A percentile compares a stretch with the other conserved stretches of the same genome.
phyloP scores from a whole-genome alignment of 306 rosid species.

The Parietaria judaica region DNA sequence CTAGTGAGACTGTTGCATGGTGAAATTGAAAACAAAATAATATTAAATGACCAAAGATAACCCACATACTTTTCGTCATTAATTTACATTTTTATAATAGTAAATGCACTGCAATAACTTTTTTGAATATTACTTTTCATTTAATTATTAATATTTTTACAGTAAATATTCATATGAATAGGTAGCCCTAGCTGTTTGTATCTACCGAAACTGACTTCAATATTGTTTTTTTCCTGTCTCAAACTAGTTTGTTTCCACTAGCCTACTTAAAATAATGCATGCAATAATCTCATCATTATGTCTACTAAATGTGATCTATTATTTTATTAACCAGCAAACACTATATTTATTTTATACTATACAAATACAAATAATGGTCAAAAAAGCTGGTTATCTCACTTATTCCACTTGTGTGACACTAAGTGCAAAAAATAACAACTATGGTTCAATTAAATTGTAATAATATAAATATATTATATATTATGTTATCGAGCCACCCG shows the following conservation, averaged over 20 bases:
- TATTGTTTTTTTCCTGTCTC: background rate
- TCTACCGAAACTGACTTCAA: too few species aligned
- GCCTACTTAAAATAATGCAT: background rate
- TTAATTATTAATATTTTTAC: too few species aligned
- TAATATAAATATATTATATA: conserved; percentile 23
- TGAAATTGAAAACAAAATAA: too few species aligned
- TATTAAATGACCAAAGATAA: too few species aligned
- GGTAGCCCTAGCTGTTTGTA: background rate
- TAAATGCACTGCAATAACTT: too few species aligned
- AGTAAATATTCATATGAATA: too few species aligned
- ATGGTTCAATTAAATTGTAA: conserved; percentile 19
- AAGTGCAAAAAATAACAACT: conserved; percentile 6
- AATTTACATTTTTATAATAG: too few species aligned
- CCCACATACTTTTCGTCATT: too few species aligned
- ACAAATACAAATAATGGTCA: background rate
- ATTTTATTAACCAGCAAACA: background rate
- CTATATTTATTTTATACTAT: background rate
- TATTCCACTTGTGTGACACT: conserved; percentile 1
- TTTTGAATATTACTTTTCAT: too few species aligned
- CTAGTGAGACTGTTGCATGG: too few species aligned
- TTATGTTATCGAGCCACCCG: conserved; percentile 68
- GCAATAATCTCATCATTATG: background rate
- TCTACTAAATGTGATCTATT: background rate
- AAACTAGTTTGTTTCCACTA: background rate
- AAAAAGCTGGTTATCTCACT: conserved; percentile 1